These are phyloP conservation scores for Xylaria telfairii DNA, from an alignment of 495 filamentous ascomycete species.

Conservation along the genomic window DNA sequence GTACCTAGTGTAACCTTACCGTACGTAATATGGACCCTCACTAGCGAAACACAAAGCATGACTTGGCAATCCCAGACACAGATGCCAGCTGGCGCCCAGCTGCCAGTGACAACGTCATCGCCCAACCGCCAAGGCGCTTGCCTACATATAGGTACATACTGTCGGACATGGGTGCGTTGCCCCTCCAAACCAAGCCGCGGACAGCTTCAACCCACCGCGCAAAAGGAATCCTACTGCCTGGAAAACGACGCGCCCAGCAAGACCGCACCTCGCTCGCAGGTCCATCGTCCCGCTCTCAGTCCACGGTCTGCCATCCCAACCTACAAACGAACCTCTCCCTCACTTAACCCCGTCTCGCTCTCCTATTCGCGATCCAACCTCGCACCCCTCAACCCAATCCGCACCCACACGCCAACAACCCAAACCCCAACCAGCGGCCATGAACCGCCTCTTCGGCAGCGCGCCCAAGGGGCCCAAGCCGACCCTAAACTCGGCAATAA, in stretches of 20 bases:
- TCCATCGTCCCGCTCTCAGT: neutral
- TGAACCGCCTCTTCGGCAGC: constrained; percentile 95
- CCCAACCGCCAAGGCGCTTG: constrained; percentile 5
- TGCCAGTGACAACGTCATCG: constrained; percentile 5
- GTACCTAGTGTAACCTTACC: neutral
- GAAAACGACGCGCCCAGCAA: neutral
- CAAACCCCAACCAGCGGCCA: constrained; percentile 46
- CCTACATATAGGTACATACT: too few relatives aligned
- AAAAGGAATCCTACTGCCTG: constrained; percentile 14
- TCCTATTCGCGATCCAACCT: neutral
- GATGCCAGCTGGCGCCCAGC: neutral
- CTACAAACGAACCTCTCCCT: neutral
- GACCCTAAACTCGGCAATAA: constrained; percentile 84
- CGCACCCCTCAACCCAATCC: neutral
- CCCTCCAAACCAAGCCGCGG: constrained; percentile 17
- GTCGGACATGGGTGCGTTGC: constrained; percentile 6
- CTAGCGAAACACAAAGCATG: neutral
- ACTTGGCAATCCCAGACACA: neutral
- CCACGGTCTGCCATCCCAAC: neutral
- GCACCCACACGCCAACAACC: neutral
- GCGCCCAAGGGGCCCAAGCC: constrained; percentile 91
- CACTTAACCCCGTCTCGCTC: neutral
- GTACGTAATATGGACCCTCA: neutral
- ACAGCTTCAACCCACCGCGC: constrained; percentile 8
- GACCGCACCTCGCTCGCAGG: neutral